phyloP scores from a whole-genome alignment of 345 rosid species.

The Conringia planisiliqua region DNA sequence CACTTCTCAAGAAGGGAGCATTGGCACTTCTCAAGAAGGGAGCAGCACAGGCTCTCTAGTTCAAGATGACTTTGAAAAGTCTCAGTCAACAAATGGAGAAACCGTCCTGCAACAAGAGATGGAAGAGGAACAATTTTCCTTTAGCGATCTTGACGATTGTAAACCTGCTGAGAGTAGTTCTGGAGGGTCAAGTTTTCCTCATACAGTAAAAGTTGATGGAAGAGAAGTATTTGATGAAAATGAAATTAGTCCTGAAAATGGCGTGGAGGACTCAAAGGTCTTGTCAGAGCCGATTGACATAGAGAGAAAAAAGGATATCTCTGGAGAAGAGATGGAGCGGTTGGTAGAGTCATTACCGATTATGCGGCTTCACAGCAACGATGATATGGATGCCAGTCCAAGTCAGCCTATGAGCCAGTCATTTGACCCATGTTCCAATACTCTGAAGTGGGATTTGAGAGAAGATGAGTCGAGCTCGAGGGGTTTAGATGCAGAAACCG shows the following conservation, averaged over 20 bases:
- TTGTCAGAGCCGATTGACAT: conserved; percentile 50
- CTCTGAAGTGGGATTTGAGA: conserved; percentile 38
- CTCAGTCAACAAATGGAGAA: conserved; percentile 25
- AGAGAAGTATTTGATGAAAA: conserved; percentile 1
- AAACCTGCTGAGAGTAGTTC: conserved; percentile 28
- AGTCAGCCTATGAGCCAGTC: conserved; percentile 57
- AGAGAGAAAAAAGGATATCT: conserved; percentile 29
- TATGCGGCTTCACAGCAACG: conserved; percentile 36
- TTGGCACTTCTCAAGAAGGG: conserved; percentile 25
- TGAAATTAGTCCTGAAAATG: conserved; percentile 31
- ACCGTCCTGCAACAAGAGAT: conserved; percentile 38
- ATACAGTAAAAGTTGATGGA: conserved; percentile 27
- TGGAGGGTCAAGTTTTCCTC: conserved; percentile 28
- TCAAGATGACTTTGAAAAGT: conserved; percentile 25
- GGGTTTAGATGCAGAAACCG: conserved; percentile 32
- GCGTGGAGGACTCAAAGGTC: conserved; percentile 26
- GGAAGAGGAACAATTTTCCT: conserved; percentile 74
- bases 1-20: conserved; percentile 27
- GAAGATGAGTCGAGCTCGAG: conserved; percentile 35
- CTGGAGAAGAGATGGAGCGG: conserved; percentile 37
- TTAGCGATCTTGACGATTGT: conserved; percentile 57
- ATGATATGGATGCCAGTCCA: conserved; percentile 31
- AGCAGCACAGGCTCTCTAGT: conserved; percentile 25
- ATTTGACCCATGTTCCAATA: conserved; percentile 43
- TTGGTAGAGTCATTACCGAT: conserved; percentile 67